Percentiles rank a stretch among this genome's conserved stretches.
Evolutionary conservation across 1,139 yeast species (phyloP).

Genomic region (Candida sanyaensis): DNA sequence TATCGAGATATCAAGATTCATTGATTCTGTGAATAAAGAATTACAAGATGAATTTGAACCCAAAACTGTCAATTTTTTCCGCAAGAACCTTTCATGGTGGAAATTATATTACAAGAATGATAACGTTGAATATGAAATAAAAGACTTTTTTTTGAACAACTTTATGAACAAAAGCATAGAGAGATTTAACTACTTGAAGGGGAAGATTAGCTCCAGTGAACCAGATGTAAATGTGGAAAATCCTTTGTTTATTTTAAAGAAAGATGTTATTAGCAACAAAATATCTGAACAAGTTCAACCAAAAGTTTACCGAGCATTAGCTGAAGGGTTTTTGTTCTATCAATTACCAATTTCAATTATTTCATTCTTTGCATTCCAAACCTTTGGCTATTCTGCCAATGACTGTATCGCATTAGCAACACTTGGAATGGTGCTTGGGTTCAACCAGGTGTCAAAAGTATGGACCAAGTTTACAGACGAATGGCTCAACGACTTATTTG

Average conservation of each 20-base stretch:
- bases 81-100: conserved; percentile 42
- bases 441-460: conserved; percentile 41
- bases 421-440: conserved; percentile 47
- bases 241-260: conserved; percentile 36
- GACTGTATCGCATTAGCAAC: conserved; percentile 35
- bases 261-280: conserved; percentile 27
- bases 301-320: conserved; percentile 31
- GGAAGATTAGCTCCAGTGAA: conserved; percentile 32
- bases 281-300: conserved; percentile 41
- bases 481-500: conserved; percentile 36
- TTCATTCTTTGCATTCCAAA: conserved; percentile 33
- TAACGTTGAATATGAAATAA: conserved; percentile 47
- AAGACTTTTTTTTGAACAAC: conserved; percentile 35
- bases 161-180: conserved; percentile 47
- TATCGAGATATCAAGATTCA: conserved; percentile 29
- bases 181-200: conserved; percentile 37
- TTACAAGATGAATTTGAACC: conserved; percentile 40
- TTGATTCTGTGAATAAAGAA: conserved; percentile 38
- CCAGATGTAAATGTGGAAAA: conserved; percentile 17
- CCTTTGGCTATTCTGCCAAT: conserved; percentile 37
- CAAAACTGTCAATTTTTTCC: conserved; percentile 29
- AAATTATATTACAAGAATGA: conserved; percentile 45
- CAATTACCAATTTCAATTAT: conserved; percentile 42
- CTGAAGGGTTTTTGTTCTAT: conserved; percentile 35
- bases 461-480: conserved; percentile 34